Conservation (phyloP, 75 land plant genomes). For the Larix kaempferi region DNA sequence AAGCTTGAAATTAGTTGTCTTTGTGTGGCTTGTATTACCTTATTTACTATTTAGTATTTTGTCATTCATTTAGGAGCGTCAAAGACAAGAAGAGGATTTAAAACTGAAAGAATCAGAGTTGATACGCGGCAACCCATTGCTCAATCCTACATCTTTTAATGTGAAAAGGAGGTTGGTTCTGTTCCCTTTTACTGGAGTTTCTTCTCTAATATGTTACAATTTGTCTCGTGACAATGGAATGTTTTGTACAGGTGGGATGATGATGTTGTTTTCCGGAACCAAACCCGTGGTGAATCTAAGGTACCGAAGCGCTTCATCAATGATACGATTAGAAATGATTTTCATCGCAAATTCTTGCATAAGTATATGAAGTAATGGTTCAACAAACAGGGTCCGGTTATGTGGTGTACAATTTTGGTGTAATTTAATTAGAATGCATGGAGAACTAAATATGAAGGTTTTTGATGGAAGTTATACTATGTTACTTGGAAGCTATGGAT, state of each 20-base stretch:
- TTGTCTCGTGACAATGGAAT: background rate
- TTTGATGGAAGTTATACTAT: too few species aligned
- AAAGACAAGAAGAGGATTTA: slow-evolving; percentile 77
- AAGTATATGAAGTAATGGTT: slow-evolving; percentile 83
- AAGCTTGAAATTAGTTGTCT: background rate
- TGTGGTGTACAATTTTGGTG: too few species aligned
- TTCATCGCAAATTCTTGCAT: slow-evolving; percentile 93
- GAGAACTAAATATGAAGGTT: too few species aligned
- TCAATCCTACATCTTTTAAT: slow-evolving; percentile 67
- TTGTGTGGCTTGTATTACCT: background rate
- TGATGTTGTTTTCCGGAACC: slow-evolving; percentile 98
- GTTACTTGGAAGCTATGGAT: too few species aligned
- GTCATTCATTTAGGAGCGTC: slow-evolving; percentile 54
- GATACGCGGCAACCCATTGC: slow-evolving; percentile 85
- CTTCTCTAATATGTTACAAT: too few species aligned
- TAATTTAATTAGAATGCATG: too few species aligned
- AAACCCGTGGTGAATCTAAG: slow-evolving; percentile 92
- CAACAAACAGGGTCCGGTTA: too few species aligned
- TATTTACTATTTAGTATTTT: slow-evolving; percentile 1
- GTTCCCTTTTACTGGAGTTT: background rate
- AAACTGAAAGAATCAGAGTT: slow-evolving; percentile 88
- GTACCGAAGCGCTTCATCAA: slow-evolving; percentile 93
- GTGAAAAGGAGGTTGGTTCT: slow-evolving; percentile 83
- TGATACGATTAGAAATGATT: slow-evolving; percentile 96
- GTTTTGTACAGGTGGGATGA: slow-evolving; percentile 84